Percentiles rank a stretch among this genome's conserved stretches.
These are phyloP conservation scores for Cryptococcus sp. DNA, from an alignment of 1,284 basidiomycete species.

Conservation along the genomic window DNA sequence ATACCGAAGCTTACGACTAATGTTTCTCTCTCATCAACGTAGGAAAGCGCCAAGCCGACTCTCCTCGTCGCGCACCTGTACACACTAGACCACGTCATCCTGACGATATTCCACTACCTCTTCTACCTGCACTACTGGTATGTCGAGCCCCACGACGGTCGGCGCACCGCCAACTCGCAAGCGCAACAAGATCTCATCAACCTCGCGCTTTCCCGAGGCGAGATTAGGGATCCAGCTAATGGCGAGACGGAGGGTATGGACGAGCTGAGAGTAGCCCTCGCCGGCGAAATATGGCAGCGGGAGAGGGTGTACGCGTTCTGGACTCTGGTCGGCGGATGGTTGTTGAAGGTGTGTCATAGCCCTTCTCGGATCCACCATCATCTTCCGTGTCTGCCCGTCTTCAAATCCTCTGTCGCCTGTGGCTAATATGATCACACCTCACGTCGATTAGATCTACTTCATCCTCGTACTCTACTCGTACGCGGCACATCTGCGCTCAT, in stretches of 20 bases:
- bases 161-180: conserved; percentile 71
- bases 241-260: conserved; percentile 60
- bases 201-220: conserved; percentile 47
- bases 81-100: conserved; percentile 86
- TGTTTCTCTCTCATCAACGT: conserved; percentile 11
- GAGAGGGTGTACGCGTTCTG: conserved; percentile 80
- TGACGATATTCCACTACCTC: conserved; percentile 87
- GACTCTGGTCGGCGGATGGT: conserved; percentile 78
- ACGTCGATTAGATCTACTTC: conserved; percentile 77
- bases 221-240: conserved; percentile 49
- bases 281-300: conserved; percentile 80
- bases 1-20: neutral
- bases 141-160: conserved; percentile 86
- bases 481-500: conserved; percentile 86
- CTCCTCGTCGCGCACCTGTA: conserved; percentile 92
- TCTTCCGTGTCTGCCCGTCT: neutral
- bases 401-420: neutral
- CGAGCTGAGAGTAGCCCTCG: conserved; percentile 67
- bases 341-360: conserved; percentile 71
- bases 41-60: conserved; percentile 84
- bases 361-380: too few relatives aligned
- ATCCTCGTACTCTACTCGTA: conserved; percentile 89
- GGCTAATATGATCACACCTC: neutral
- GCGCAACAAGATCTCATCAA: conserved; percentile 81
- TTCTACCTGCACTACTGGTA: conserved; percentile 90